Evolutionary conservation across 225 moss, liverwort and hornwort genomes (phyloP), one percentile per base, ranked within the genome.

Genomic region (Marchantia polymorpha): DNA sequence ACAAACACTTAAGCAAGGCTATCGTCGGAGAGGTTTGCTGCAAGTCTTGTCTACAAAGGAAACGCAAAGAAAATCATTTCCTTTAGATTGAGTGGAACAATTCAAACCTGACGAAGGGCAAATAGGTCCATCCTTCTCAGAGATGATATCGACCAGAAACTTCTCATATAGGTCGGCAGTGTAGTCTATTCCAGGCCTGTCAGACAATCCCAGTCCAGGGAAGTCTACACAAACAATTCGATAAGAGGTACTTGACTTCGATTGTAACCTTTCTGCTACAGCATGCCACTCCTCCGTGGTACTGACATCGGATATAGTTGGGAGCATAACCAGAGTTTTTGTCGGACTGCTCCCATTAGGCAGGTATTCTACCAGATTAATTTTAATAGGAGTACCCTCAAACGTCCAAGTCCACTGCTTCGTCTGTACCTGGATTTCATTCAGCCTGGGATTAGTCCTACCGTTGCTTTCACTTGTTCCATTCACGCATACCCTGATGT

Each of bases 271-370:
- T 80, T 90, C 86, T 3, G 94, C 92, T 55, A 96, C 96, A 0
- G 88, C 86, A 59, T 88, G 67, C 96, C 96, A 96, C 88, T 96
- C 96, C 47, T 91, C 96, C 14, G 92, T 96, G 17, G 94, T 94
- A 88, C 96, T 96, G 0, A 96, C 96, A 83, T 96, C 96, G 23
- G 94, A 94, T 60, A 96, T 76, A 10, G 94, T 91, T 14, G 96
- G 94, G 48, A 96, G 85, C 48, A 94, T 79, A 56, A 96, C 75
- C 65, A 96, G 75, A 52, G 90, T 91, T 74, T 90, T 82, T 66
- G 70, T 77, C 55, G 78, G 68, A 74, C 67, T 84, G 20, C 59
- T 72, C 68, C 64, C 85, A 77, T 68, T 81, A 49, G 83, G 78
- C 14, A 83, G 84, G 15, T 89, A 83, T 80, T 96, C 94, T 76